Conservation (phyloP, 345 rosid genomes). For the Nasturtium officinale region DNA sequence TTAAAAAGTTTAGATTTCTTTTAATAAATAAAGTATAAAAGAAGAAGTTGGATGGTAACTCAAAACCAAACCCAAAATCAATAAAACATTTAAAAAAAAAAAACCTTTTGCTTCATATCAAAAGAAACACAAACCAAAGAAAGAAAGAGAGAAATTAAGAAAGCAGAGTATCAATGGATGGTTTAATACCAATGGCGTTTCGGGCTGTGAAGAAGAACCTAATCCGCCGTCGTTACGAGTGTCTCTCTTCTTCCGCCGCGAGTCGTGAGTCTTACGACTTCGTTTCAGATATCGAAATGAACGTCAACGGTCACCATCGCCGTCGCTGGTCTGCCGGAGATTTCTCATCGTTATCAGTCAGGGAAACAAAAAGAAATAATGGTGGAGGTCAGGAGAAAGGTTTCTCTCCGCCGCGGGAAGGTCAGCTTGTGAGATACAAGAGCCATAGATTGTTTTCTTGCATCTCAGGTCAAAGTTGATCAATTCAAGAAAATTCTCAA, state of each 20-base stretch:
- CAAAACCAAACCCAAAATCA: slow-evolving; percentile 19
- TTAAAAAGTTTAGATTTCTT: not conserved
- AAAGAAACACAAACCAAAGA: not conserved
- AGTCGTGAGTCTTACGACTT: slow-evolving; percentile 43
- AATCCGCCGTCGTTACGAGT: slow-evolving; percentile 66
- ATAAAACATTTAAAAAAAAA: not conserved
- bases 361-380: slow-evolving; percentile 26
- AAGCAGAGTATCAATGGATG: slow-evolving; percentile 59
- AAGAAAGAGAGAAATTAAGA: not conserved
- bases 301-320: slow-evolving; percentile 43
- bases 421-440: slow-evolving; percentile 59
- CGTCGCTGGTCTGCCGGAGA: slow-evolving; percentile 60
- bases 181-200: slow-evolving; percentile 70
- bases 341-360: slow-evolving; percentile 41
- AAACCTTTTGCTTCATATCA: slow-evolving; percentile 21
- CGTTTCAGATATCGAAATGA: slow-evolving; percentile 11
- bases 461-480: slow-evolving; percentile 40
- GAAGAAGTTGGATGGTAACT: slow-evolving; percentile 30
- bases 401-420: slow-evolving; percentile 31
- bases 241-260: slow-evolving; percentile 59
- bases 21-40: slow-evolving; percentile 21
- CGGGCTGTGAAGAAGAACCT: slow-evolving; percentile 67
- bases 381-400: slow-evolving; percentile 17
- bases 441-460: slow-evolving; percentile 73
- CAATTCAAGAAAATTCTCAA: slow-evolving; percentile 22